These are phyloP conservation scores for Kandelia obovata DNA, from an alignment of 345 rosid species.

Conservation along the genomic window DNA sequence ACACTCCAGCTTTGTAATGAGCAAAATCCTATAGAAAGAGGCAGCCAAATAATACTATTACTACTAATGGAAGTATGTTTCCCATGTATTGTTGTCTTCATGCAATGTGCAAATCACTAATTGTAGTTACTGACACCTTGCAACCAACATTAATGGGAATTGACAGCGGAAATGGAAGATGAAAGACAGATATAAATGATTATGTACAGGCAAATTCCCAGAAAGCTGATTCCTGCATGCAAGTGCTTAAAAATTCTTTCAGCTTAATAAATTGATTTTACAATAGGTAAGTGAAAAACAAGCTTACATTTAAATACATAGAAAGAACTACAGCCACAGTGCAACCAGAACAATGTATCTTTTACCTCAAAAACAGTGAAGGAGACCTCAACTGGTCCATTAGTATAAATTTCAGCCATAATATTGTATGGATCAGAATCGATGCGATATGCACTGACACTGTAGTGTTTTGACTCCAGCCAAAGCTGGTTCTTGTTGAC, in stretches of 20 bases:
- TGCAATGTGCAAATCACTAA: background rate
- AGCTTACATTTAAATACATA: background rate
- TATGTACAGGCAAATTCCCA: no score
- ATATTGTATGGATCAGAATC: constrained; percentile 58
- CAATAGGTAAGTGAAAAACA: background rate
- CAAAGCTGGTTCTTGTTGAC: constrained; percentile 65
- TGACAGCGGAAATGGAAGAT: background rate
- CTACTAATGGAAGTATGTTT: constrained; percentile 1
- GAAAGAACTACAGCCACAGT: constrained; percentile 2
- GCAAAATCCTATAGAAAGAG: constrained; percentile 68
- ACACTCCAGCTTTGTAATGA: constrained; percentile 90
- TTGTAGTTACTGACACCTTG: background rate
- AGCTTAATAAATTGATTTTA: background rate
- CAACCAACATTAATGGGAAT: background rate
- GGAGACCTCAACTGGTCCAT: constrained; percentile 94
- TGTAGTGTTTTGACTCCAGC: constrained; percentile 71
- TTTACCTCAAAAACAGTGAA: constrained; percentile 90
- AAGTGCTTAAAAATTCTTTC: background rate
- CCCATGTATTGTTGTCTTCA: background rate
- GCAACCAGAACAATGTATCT: constrained; percentile 1
- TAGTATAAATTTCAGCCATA: constrained; percentile 81
- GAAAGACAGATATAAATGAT: background rate
- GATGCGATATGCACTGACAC: constrained; percentile 67
- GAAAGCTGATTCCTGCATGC: background rate
- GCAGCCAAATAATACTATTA: background rate